Evolutionary conservation across 2,329 filamentous ascomycete species (phyloP).

Genomic region (Verticillium zaregamsianum): DNA sequence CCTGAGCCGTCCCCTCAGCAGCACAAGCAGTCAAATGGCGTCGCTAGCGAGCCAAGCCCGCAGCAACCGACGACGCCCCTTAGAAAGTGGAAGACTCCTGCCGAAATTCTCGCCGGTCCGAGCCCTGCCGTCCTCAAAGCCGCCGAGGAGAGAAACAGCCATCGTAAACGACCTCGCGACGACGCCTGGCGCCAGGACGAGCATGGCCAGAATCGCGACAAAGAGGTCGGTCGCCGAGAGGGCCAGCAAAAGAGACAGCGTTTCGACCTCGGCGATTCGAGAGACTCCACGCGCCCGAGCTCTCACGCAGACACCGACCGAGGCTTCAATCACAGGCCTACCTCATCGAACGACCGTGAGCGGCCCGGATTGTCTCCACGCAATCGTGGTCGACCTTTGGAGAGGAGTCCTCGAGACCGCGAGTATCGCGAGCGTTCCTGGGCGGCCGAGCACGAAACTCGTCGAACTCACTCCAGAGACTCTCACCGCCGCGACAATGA

Average conservation of each 20-base stretch:
- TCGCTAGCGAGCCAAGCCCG: not conserved
- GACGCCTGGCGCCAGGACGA: not conserved
- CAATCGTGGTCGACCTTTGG: not conserved
- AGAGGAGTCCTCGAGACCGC: not conserved
- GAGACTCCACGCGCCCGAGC: not conserved
- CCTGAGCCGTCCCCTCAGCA: not conserved
- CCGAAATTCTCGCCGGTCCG: conserved; percentile 1
- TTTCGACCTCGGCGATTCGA: not conserved
- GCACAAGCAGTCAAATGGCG: not conserved
- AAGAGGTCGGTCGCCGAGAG: not conserved
- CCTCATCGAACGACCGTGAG: not conserved
- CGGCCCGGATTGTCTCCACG: not conserved
- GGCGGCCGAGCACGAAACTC: not conserved
- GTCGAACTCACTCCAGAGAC: not conserved
- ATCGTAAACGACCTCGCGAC: not conserved
- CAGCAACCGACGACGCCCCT: not conserved
- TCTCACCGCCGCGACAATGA: not conserved
- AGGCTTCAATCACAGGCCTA: not conserved
- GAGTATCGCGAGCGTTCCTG: not conserved
- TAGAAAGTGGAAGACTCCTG: not conserved
- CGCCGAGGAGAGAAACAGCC: not conserved
- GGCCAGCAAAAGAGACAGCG: not conserved
- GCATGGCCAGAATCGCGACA: not conserved
- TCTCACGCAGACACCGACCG: not conserved
- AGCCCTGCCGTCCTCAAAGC: not conserved